phyloP scores from a whole-genome alignment of 352 stramenopile species.

The Globisporangium iwayamae region DNA sequence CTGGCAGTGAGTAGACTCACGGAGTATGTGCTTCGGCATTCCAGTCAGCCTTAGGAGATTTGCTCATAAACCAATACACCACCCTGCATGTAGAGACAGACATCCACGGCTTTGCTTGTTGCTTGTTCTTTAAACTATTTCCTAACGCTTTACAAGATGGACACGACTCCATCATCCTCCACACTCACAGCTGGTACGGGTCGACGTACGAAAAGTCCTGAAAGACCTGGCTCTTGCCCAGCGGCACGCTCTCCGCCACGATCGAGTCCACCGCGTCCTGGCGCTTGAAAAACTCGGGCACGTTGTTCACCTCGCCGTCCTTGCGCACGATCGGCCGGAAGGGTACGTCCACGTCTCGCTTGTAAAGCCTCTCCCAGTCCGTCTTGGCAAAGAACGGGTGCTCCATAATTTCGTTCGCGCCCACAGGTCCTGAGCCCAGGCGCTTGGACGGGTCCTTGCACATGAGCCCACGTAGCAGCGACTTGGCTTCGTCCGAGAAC shows the following conservation, averaged over 20 bases:
- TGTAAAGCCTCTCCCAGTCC: conserved; percentile 81
- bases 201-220: conserved; percentile 79
- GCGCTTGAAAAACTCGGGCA: conserved; percentile 81
- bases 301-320: conserved; percentile 71
- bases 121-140: background rate
- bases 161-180: background rate
- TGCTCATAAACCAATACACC: background rate
- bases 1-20: conserved; percentile 48
- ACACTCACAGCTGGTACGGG: conserved; percentile 50
- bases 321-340: conserved; percentile 67
- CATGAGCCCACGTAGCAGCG: conserved; percentile 67
- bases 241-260: conserved; percentile 42
- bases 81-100: background rate
- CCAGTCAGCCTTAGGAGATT: background rate
- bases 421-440: conserved; percentile 62
- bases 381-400: conserved; percentile 79
- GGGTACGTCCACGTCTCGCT: conserved; percentile 57
- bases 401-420: conserved; percentile 76
- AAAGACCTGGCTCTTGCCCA: conserved; percentile 70
- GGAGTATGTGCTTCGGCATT: background rate
- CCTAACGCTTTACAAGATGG: conserved; percentile 2
- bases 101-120: background rate
- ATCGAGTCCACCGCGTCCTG: conserved; percentile 75
- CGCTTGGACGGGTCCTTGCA: conserved; percentile 73
- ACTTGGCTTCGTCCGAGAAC: conserved; percentile 76